Percentiles rank a stretch among this genome's conserved stretches.
These are phyloP conservation scores for Penicillium tannophilum DNA, from an alignment of 495 filamentous ascomycete genomes.

Conservation along the genomic window DNA sequence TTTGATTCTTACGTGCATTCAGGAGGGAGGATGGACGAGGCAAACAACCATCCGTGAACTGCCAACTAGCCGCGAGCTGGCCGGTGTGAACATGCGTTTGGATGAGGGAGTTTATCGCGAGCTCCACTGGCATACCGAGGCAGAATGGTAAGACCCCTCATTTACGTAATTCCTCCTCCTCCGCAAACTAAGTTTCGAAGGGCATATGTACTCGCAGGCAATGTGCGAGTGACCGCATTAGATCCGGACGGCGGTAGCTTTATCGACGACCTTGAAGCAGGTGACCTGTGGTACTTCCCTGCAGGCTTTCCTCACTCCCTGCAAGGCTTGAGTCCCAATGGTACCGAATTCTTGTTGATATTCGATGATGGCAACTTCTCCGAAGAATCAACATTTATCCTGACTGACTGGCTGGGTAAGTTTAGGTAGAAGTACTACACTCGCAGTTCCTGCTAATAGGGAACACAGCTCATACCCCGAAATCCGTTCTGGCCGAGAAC, in stretches of 20 bases:
- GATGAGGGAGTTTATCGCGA: constrained; percentile 70
- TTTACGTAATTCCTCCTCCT: not conserved
- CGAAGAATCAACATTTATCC: constrained; percentile 69
- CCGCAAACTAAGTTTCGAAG: constrained; percentile 18
- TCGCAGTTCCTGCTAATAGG: constrained; percentile 3
- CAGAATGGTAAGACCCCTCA: constrained; percentile 45
- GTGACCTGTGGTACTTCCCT: constrained; percentile 79
- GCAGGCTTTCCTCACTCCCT: constrained; percentile 69
- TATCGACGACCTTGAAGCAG: constrained; percentile 68
- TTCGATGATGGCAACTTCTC: constrained; percentile 71
- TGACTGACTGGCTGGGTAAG: constrained; percentile 67
- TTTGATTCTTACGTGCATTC: not conserved
- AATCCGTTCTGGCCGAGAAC: constrained; percentile 64
- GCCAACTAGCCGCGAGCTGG: constrained; percentile 59
- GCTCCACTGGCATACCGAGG: constrained; percentile 73
- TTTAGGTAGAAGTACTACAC: not conserved
- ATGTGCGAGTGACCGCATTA: constrained; percentile 56
- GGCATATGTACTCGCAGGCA: constrained; percentile 63
- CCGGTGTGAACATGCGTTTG: constrained; percentile 69
- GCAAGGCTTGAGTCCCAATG: constrained; percentile 65
- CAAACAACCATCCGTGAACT: constrained; percentile 66
- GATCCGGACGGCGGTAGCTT: constrained; percentile 70
- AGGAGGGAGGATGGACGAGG: constrained; percentile 71
- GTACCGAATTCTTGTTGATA: constrained; percentile 70
- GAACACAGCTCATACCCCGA: constrained; percentile 59